A percentile compares a stretch with the other conserved stretches of the same genome.
Conservation (phyloP, 257 asterid genomes). For the Cynanchum wilfordii region DNA sequence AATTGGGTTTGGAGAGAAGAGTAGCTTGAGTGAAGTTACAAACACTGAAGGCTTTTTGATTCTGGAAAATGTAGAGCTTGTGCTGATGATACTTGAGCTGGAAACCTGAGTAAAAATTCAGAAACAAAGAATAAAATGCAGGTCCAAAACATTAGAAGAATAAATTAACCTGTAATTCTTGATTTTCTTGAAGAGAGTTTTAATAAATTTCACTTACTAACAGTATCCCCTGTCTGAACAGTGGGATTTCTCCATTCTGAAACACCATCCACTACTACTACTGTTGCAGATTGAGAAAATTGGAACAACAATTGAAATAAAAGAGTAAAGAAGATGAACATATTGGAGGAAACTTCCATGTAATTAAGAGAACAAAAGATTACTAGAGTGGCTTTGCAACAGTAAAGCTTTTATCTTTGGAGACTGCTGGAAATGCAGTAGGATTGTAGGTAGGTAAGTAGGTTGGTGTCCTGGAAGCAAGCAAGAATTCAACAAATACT, state of each 20-base stretch:
- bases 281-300: slow-evolving; percentile 43
- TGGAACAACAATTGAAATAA: slow-evolving; percentile 28
- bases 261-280: slow-evolving; percentile 69
- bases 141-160: neutral
- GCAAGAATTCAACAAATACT: neutral
- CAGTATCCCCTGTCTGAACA: slow-evolving; percentile 69
- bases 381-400: neutral
- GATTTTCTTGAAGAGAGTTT: neutral
- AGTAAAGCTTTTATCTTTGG: neutral
- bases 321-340: slow-evolving; percentile 27
- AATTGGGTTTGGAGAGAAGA: slow-evolving; percentile 60
- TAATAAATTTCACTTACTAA: slow-evolving; percentile 46
- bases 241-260: slow-evolving; percentile 70
- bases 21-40: slow-evolving; percentile 89
- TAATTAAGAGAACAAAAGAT: slow-evolving; percentile 7
- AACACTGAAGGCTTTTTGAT: slow-evolving; percentile 48
- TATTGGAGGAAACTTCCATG: slow-evolving; percentile 32
- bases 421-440: neutral
- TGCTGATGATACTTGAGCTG: slow-evolving; percentile 59
- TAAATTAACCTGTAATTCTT: neutral
- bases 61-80: slow-evolving; percentile 88
- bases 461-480: slow-evolving; percentile 13
- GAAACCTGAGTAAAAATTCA: slow-evolving; percentile 44
- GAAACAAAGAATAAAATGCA: neutral
- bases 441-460: neutral